These are phyloP conservation scores for Emiliania huxleyi DNA, from an alignment of 78 protist species.

Conservation along the genomic window DNA sequence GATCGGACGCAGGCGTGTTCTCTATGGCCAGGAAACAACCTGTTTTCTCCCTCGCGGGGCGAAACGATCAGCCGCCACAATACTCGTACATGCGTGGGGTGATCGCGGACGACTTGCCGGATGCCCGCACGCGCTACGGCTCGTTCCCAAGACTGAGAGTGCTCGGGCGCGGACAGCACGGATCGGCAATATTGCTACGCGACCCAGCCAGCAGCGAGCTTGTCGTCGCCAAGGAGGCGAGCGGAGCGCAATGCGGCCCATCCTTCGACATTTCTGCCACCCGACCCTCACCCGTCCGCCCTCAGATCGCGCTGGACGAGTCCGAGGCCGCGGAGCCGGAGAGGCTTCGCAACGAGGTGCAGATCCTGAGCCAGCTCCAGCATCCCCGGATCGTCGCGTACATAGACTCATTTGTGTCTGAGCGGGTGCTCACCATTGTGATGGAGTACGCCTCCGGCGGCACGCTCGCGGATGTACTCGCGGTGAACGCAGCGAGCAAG, in stretches of 20 bases:
- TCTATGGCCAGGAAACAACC: too few species aligned
- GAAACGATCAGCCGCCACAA: too few species aligned
- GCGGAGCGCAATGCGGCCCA: too few species aligned
- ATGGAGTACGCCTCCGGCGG: slow-evolving; percentile 67
- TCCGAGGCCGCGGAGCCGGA: neutral
- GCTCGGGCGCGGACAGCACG: neutral
- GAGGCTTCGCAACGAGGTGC: slow-evolving; percentile 37
- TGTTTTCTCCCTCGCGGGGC: too few species aligned
- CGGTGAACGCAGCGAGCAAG: too few species aligned
- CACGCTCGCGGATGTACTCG: neutral
- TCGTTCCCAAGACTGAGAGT: neutral
- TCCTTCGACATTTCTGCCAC: too few species aligned
- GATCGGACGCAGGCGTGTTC: too few species aligned
- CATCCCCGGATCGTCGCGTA: slow-evolving; percentile 44
- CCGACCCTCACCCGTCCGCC: too few species aligned
- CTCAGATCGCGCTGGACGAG: neutral
- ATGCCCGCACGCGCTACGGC: too few species aligned
- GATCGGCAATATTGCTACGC: neutral
- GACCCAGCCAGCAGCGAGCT: neutral
- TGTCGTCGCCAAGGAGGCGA: neutral
- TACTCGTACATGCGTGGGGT: too few species aligned
- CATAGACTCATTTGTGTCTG: slow-evolving; percentile 39
- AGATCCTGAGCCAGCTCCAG: slow-evolving; percentile 9
- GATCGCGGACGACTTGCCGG: too few species aligned
- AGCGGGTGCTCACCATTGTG: slow-evolving; percentile 45